phyloP scores from a whole-genome alignment of 1,284 basidiomycete genomes.

The Microbotryum intermedium region DNA sequence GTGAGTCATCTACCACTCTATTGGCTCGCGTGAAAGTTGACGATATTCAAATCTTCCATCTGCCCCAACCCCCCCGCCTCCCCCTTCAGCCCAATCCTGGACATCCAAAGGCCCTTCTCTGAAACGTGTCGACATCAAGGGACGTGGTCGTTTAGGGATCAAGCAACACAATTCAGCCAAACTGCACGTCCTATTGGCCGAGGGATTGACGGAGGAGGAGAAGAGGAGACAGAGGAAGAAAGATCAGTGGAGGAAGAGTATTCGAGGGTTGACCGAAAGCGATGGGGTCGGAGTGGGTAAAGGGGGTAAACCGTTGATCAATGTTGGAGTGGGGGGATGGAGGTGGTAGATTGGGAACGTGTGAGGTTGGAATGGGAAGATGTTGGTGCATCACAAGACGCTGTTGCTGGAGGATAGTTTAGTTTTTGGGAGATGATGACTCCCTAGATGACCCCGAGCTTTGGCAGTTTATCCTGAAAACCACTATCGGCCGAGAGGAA shows the following conservation, averaged over 20 bases:
- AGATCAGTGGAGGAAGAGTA: slow-evolving; percentile 39
- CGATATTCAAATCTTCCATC: not conserved
- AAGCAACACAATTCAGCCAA: slow-evolving; percentile 68
- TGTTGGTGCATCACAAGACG: too few species aligned
- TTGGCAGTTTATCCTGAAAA: too few species aligned
- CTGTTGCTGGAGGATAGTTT: too few species aligned
- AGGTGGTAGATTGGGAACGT: slow-evolving; percentile 25
- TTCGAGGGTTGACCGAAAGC: slow-evolving; percentile 29
- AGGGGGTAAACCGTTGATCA: slow-evolving; percentile 13
- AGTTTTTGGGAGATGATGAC: too few species aligned
- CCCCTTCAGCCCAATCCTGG: slow-evolving; percentile 70
- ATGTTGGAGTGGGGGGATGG: slow-evolving; percentile 18
- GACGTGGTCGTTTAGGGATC: slow-evolving; percentile 71
- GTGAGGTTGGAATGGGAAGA: too few species aligned
- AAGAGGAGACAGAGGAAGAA: slow-evolving; percentile 54
- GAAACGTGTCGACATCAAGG: slow-evolving; percentile 72
- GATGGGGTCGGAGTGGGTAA: slow-evolving; percentile 14
- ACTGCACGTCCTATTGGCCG: slow-evolving; percentile 67
- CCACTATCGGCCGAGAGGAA: too few species aligned
- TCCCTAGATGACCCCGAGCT: too few species aligned
- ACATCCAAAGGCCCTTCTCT: slow-evolving; percentile 72
- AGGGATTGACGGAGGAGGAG: slow-evolving; percentile 72
- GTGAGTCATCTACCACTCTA: too few species aligned
- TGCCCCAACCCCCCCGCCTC: not conserved
- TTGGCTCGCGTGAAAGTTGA: too few species aligned